Base-by-base conservation (phyloP, 1,139 yeast genomes). In the Candida glucosophila region DNA sequence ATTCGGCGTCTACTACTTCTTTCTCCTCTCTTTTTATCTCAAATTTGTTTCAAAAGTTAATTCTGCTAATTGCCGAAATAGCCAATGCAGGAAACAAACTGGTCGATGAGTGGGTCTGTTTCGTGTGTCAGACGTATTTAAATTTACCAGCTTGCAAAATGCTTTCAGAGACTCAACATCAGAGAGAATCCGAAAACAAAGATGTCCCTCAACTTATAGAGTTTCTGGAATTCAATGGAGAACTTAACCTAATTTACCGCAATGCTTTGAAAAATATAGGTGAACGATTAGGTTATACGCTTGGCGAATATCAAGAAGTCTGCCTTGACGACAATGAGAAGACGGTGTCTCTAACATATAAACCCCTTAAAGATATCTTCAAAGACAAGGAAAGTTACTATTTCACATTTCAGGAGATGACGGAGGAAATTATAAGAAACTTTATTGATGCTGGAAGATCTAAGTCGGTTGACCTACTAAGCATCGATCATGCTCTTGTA, bases 401-500 rank as follows among this genome's bases (percentile, higher is more conserved):
- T 23, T 35, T 33, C 5, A 29, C 35, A 8, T 57, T 55, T 34
- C 57, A 66, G 31, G 33, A 42, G 3, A 36, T 67, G 4, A 74
- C 79, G 0, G 63, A 58, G 20, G 45, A 20, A 15, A 45, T 71
- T 1, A 61, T 71, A 17, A 52, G 55, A 17, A 67, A 69, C 29
- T 73, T 69, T 40, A 58, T 65, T 5, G 40, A 44, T 9, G 63
- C 76, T 18, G 60, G 55, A 10, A 53, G 79, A 33, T 67, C 73
- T 7, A 66, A 88, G 35, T 66, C 86, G 0, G 74, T 81, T 6
- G 90, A 81, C 41, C 62, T 79, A 5, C 55, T 90, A 15, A 76
- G 90, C 3, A 72, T 83, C n/a, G 96, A 90, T 37, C 61, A 85
- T 28, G 95, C 94, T 0, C 46, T 81, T 10, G 51, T 85, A 13